Evolutionary conservation across 2,329 filamentous ascomycete genomes (phyloP), one percentile per base, ranked within the genome.

Genomic region (Fusarium guadeloupense): DNA sequence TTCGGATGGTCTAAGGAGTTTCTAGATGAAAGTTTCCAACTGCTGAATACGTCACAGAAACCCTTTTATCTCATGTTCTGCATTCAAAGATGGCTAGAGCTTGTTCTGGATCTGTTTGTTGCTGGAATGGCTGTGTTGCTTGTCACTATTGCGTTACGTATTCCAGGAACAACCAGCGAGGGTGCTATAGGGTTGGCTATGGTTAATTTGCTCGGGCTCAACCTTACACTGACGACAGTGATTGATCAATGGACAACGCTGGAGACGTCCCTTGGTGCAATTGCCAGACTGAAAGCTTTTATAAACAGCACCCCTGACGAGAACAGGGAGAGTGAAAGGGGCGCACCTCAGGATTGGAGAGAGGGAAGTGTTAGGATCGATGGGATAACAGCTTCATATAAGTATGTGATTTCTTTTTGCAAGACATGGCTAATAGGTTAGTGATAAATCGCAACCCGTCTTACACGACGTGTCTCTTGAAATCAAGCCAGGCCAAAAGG

Each of bases 1-100:
- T 84, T 83, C 48, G 75, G 75, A 2, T 84, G 81, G 81, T 71
- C 77, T 13, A 56, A 63, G 8, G 69, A 70, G 2, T 75, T 77
- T 39, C 62, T 75, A 2, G 53, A 74, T 6, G 74, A 76, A 21
- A 77, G 74, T 14, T 70, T 72, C 7, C 50, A 55, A 2, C 66
- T 77, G 3, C 59, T 80, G 1, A 76, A 83, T 52, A 68, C 67
- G 10, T 82, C 80, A 0, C 82, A 84, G 50, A 74, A 75, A 34
- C 81, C 82, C 0, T 81, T 80, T 40, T 84, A 84, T 55, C 72
- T 81, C 4, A 75, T 83, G 46, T 79, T 77, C 52, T 76, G 76
- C 25, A 76, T 83, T 9, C 82, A 84, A 61, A 71, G 79, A 33
- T 84, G 81, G 81, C 71, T 83, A 2, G 76, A 74, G 1, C 61